Percentiles rank a stretch among this genome's conserved stretches.
These are phyloP conservation scores for Aspergillus sp. DNA, from an alignment of 2,329 filamentous ascomycete genomes.

Conservation along the genomic window DNA sequence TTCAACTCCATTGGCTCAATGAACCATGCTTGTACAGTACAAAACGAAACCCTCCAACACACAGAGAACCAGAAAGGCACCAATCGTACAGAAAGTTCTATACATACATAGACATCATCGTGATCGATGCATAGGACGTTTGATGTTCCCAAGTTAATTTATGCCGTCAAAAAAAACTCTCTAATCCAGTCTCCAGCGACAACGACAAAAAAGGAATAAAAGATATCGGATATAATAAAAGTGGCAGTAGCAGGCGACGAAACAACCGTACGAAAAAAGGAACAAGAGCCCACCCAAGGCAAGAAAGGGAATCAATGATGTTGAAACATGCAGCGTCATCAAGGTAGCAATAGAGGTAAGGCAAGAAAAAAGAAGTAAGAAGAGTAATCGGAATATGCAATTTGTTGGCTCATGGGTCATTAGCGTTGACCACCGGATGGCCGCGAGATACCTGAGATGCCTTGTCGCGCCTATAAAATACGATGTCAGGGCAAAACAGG, in stretches of 20 bases:
- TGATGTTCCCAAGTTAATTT: too few species aligned
- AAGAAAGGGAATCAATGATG: background rate
- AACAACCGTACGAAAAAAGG: background rate
- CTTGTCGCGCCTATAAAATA: slow-evolving; percentile 34
- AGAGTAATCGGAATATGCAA: background rate
- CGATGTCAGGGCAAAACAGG: background rate
- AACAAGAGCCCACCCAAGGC: slow-evolving; percentile 5
- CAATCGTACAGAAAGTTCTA: background rate
- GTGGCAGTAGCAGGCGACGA: background rate
- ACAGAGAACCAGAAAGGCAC: background rate
- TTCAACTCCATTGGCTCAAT: background rate
- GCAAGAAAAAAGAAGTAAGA: slow-evolving; percentile 8
- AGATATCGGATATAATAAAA: slow-evolving; percentile 1
- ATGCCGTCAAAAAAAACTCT: background rate
- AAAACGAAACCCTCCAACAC: background rate
- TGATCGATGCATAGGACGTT: too few species aligned
- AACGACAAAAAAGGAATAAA: slow-evolving; percentile 1
- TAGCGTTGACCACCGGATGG: slow-evolving; percentile 29
- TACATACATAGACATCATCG: background rate
- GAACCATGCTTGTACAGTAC: slow-evolving; percentile 2
- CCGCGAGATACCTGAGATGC: slow-evolving; percentile 25
- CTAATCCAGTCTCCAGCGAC: background rate
- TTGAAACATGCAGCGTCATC: slow-evolving; percentile 4
- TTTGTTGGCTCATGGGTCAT: slow-evolving; percentile 19
- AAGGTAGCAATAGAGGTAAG: slow-evolving; percentile 5